A percentile compares a stretch with the other conserved stretches of the same genome.
Conservation (phyloP, 345 rosid species). For the Psidium friedrichsthalianum region DNA sequence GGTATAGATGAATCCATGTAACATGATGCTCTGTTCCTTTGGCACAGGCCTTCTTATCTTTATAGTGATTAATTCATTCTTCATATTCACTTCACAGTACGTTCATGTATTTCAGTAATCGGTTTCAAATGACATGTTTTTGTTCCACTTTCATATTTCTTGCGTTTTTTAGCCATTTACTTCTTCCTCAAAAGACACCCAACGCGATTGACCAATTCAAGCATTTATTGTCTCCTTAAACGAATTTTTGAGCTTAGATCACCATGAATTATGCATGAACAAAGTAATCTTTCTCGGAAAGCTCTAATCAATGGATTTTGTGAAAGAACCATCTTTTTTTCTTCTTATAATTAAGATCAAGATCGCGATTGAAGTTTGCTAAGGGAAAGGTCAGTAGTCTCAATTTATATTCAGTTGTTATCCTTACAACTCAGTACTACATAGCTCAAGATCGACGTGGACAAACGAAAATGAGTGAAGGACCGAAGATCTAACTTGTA, state of each 20-base stretch:
- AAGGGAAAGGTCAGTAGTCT: background rate
- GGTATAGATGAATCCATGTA: background rate
- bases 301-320: background rate
- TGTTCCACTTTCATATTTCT: background rate
- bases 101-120: background rate
- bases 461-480: background rate
- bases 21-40: background rate
- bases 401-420: background rate
- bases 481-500: too few species aligned
- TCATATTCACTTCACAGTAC: background rate
- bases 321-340: background rate
- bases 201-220: background rate
- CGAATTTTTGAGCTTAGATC: background rate
- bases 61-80: background rate
- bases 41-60: background rate
- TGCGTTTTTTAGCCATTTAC: background rate
- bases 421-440: background rate
- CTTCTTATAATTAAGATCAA: background rate
- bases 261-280: background rate
- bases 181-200: background rate
- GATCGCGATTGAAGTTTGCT: background rate
- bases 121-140: background rate
- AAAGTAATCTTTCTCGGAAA: too few species aligned
- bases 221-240: background rate
- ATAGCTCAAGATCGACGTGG: background rate